A percentile compares a stretch with the other conserved stretches of the same genome.
Conservation (phyloP, 108 stramenopile species). For the Bacterosira constricta region DNA sequence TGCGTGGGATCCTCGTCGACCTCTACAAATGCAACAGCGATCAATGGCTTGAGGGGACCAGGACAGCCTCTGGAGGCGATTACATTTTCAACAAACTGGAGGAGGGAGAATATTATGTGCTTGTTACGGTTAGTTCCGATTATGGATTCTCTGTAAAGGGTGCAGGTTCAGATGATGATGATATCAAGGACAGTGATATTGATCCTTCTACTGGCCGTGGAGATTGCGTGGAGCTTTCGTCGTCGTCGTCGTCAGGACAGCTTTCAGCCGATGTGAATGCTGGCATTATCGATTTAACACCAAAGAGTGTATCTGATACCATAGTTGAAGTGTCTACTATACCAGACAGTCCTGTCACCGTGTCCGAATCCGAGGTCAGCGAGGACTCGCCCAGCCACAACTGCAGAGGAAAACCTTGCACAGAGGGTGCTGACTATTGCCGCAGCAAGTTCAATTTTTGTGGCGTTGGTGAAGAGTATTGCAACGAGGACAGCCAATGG, state of each 20-base stretch:
- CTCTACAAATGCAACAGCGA: constrained; percentile 20
- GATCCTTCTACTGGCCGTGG: constrained; percentile 16
- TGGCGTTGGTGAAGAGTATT: constrained; percentile 36
- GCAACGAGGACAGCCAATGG: constrained; percentile 37
- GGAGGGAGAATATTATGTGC: constrained; percentile 28
- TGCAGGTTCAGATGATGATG: too few relatives aligned
- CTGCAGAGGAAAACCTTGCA: constrained; percentile 35
- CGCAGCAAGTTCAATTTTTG: constrained; percentile 33
- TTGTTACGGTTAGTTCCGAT: constrained; percentile 1
- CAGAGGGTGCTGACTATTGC: constrained; percentile 24
- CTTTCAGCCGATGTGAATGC: constrained; percentile 16
- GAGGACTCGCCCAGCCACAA: neutral
- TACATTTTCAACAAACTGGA: constrained; percentile 35
- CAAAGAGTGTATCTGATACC: neutral
- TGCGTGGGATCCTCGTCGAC: constrained; percentile 42
- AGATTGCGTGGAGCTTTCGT: constrained; percentile 35
- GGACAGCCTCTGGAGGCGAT: constrained; percentile 31
- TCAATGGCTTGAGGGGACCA: constrained; percentile 29
- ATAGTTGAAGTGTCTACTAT: neutral
- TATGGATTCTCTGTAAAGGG: constrained; percentile 2
- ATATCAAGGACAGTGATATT: constrained; percentile 17
- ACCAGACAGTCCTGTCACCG: neutral
- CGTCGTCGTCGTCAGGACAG: constrained; percentile 3
- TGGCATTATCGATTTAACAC: constrained; percentile 13
- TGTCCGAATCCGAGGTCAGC: neutral